These are phyloP conservation scores for Entomortierella parvispora DNA, from an alignment of 192 early-diverging fungal genomes.

Conservation along the genomic window DNA sequence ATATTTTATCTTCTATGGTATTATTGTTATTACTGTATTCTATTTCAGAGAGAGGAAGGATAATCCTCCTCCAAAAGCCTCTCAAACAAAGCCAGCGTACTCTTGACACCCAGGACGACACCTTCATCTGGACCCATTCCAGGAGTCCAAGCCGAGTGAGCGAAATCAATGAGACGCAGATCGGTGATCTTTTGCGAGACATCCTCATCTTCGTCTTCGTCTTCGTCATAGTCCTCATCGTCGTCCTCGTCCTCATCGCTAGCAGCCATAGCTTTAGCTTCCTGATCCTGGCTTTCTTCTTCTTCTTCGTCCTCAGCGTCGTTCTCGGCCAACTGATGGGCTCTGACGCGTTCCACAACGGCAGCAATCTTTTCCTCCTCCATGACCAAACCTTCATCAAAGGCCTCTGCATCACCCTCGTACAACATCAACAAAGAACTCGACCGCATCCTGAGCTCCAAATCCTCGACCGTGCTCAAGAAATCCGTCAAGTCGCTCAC, in stretches of 20 bases:
- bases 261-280: constrained; percentile 25
- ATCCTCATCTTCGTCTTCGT: constrained; percentile 52
- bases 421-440: constrained; percentile 86
- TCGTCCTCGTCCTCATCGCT: constrained; percentile 17
- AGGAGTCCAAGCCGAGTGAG: constrained; percentile 77
- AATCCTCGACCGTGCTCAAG: constrained; percentile 57
- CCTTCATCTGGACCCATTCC: constrained; percentile 74
- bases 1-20: too few relatives aligned
- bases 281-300: constrained; percentile 22
- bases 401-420: constrained; percentile 69
- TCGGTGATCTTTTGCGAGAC: constrained; percentile 62
- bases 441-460: constrained; percentile 73
- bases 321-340: constrained; percentile 17
- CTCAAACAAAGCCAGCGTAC: constrained; percentile 65
- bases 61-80: constrained; percentile 46
- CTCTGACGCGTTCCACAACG: constrained; percentile 38
- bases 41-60: not conserved
- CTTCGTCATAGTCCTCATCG: constrained; percentile 23
- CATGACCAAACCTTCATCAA: constrained; percentile 58
- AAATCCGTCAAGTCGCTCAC: constrained; percentile 70
- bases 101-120: constrained; percentile 73
- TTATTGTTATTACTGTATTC: not conserved
- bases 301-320: constrained; percentile 14
- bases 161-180: constrained; percentile 90
- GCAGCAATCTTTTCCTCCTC: constrained; percentile 48